These are phyloP conservation scores for Penicillium cataractarum DNA, from an alignment of 495 filamentous ascomycete species.

Conservation along the genomic window DNA sequence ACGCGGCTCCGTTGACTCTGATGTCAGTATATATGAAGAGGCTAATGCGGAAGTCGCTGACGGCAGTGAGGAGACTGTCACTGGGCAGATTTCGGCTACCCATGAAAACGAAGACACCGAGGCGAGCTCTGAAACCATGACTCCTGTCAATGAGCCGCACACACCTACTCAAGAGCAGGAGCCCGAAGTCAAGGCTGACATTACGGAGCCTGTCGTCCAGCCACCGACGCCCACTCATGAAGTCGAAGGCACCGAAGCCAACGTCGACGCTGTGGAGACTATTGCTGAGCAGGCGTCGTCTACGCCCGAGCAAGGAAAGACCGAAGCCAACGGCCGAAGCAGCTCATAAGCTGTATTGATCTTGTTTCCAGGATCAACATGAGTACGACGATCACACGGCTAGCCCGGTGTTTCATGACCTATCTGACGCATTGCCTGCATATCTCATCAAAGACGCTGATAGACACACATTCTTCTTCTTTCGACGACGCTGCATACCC, in stretches of 20 bases:
- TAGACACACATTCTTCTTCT: conserved; percentile 19
- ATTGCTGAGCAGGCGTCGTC: neutral
- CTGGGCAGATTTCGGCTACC: neutral
- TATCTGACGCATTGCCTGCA: conserved; percentile 21
- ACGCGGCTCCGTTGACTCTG: conserved; percentile 28
- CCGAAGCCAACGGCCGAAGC: conserved; percentile 4
- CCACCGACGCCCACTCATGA: neutral
- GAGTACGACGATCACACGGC: conserved; percentile 22
- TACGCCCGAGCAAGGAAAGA: neutral
- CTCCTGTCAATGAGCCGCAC: conserved; percentile 1
- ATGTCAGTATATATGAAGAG: conserved; percentile 32
- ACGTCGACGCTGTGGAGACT: neutral
- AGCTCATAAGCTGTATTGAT: conserved; percentile 8
- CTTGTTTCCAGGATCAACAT: conserved; percentile 1
- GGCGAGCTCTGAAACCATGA: neutral
- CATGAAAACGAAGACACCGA: conserved; percentile 8
- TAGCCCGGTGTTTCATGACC: conserved; percentile 21
- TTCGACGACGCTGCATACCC: conserved; percentile 12
- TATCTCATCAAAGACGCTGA: conserved; percentile 7
- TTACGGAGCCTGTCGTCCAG: conserved; percentile 1
- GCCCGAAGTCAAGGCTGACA: neutral
- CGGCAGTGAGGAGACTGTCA: conserved; percentile 4
- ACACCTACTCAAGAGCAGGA: conserved; percentile 4
- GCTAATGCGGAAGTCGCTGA: conserved; percentile 18
- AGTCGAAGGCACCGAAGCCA: neutral